Evolutionary conservation across 495 filamentous ascomycete genomes (phyloP).

Genomic region (Neurospora africana): DNA sequence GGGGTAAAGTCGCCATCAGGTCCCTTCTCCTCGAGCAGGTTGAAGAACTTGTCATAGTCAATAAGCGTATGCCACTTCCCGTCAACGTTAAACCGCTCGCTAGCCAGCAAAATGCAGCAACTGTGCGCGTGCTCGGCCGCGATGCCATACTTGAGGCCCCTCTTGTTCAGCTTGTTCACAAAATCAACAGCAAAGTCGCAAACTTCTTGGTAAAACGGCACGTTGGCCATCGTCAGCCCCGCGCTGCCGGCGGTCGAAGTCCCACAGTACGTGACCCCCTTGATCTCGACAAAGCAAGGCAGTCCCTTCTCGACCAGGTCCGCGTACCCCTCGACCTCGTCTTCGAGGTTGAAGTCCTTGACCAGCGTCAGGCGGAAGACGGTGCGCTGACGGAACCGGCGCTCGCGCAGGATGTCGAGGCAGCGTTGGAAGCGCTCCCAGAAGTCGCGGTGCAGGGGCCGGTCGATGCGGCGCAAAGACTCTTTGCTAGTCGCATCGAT

Average conservation of each 20-base stretch:
- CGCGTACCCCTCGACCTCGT: slow-evolving; percentile 84
- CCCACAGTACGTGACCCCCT: slow-evolving; percentile 94
- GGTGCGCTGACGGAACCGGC: slow-evolving; percentile 72
- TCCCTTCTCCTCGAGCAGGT: slow-evolving; percentile 61
- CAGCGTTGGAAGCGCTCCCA: slow-evolving; percentile 92
- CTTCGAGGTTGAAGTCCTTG: slow-evolving; percentile 91
- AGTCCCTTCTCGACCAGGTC: slow-evolving; percentile 74
- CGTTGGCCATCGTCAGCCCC: slow-evolving; percentile 88
- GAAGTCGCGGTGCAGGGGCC: slow-evolving; percentile 89
- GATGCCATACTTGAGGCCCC: slow-evolving; percentile 75
- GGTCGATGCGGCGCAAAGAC: slow-evolving; percentile 73
- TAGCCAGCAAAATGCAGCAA: slow-evolving; percentile 81
- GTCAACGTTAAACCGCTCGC: slow-evolving; percentile 57
- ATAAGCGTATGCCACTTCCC: slow-evolving; percentile 87
- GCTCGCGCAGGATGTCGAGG: slow-evolving; percentile 77
- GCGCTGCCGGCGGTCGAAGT: slow-evolving; percentile 70
- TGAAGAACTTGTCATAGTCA: slow-evolving; percentile 82
- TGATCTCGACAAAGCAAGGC: slow-evolving; percentile 87
- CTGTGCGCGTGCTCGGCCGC: slow-evolving; percentile 91
- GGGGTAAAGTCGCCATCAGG: slow-evolving; percentile 60
- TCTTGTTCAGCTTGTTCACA: slow-evolving; percentile 50
- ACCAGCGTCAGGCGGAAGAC: slow-evolving; percentile 93
- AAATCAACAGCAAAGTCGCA: slow-evolving; percentile 64
- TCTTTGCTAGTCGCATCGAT: slow-evolving; percentile 93
- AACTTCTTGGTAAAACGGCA: slow-evolving; percentile 89